Percentiles rank a stretch among this genome's conserved stretches.
Evolutionary conservation across 2,329 filamentous ascomycete species (phyloP).

Genomic region (Aureobasidium pullulans): DNA sequence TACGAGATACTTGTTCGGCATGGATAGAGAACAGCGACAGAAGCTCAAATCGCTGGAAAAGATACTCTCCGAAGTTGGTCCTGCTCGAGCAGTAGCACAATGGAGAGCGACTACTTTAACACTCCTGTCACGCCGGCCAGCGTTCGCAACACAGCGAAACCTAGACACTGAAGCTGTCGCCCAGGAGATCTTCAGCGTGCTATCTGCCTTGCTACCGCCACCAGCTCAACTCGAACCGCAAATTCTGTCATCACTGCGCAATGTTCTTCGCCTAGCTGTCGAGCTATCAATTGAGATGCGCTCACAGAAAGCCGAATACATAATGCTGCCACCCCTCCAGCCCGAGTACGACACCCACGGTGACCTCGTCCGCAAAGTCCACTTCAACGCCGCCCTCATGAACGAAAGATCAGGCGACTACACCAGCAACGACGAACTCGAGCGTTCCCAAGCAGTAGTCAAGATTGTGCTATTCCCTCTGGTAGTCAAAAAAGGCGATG

Average conservation of each 20-base stretch:
- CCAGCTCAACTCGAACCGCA: slow-evolving; percentile 72
- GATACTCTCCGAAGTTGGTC: slow-evolving; percentile 79
- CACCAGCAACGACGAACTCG: slow-evolving; percentile 69
- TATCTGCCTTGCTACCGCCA: slow-evolving; percentile 79
- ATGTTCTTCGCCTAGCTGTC: slow-evolving; percentile 82
- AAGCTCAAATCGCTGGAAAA: slow-evolving; percentile 96
- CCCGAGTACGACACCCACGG: slow-evolving; percentile 93
- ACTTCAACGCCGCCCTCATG: slow-evolving; percentile 91
- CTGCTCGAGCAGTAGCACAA: slow-evolving; percentile 80
- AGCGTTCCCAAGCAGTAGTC: slow-evolving; percentile 68
- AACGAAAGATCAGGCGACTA: slow-evolving; percentile 75
- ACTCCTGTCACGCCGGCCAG: slow-evolving; percentile 68
- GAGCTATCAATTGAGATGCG: slow-evolving; percentile 94
- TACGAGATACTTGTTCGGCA: slow-evolving; percentile 93
- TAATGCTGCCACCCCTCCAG: slow-evolving; percentile 92
- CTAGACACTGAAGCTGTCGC: slow-evolving; percentile 95
- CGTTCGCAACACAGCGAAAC: slow-evolving; percentile 75
- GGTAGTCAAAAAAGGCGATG: slow-evolving; percentile 92
- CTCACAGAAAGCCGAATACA: slow-evolving; percentile 91
- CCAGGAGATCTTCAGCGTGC: slow-evolving; percentile 76
- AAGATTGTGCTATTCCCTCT: slow-evolving; percentile 92
- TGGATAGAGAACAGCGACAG: slow-evolving; percentile 95
- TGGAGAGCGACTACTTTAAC: slow-evolving; percentile 96
- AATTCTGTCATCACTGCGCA: slow-evolving; percentile 75
- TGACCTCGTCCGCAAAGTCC: slow-evolving; percentile 77